Evolutionary conservation across 495 filamentous ascomycete species (phyloP).

Genomic region (Penicillium arizonense): DNA sequence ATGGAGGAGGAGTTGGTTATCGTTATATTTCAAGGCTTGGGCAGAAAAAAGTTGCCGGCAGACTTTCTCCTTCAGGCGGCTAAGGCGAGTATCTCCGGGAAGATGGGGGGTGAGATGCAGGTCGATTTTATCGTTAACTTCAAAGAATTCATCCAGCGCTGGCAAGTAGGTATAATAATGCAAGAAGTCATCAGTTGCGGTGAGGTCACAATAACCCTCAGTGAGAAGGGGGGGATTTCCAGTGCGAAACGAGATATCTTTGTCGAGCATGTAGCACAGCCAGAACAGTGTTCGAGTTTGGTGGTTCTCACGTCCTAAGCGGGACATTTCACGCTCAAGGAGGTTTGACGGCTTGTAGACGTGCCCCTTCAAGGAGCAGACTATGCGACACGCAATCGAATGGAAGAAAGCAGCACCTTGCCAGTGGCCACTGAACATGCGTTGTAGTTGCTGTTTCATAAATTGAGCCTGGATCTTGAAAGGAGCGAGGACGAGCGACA

Average conservation of each 20-base stretch:
- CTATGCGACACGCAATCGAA: slow-evolving; percentile 13
- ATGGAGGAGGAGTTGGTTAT: slow-evolving; percentile 13
- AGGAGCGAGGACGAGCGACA: neutral
- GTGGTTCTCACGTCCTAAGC: neutral
- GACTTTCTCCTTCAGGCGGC: slow-evolving; percentile 15
- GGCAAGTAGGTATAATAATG: slow-evolving; percentile 4
- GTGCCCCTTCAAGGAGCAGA: slow-evolving; percentile 13
- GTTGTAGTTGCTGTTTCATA: slow-evolving; percentile 6
- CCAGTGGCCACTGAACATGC: slow-evolving; percentile 10
- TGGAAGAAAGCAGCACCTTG: slow-evolving; percentile 8
- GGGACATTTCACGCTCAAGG: neutral
- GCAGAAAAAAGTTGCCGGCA: slow-evolving; percentile 13
- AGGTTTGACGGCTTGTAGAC: neutral
- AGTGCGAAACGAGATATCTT: slow-evolving; percentile 27
- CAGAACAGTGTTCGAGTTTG: slow-evolving; percentile 31
- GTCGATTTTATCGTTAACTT: neutral
- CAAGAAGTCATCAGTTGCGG: slow-evolving; percentile 5
- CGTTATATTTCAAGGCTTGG: slow-evolving; percentile 3
- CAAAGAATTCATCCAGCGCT: neutral
- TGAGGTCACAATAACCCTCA: slow-evolving; percentile 28
- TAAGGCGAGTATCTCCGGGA: slow-evolving; percentile 10
- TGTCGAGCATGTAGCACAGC: slow-evolving; percentile 31
- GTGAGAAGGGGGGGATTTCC: slow-evolving; percentile 23
- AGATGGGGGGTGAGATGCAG: neutral
- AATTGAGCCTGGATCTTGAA: neutral